Conservation (phyloP, 805 yeast species). For the Hanseniaspora singularis region DNA sequence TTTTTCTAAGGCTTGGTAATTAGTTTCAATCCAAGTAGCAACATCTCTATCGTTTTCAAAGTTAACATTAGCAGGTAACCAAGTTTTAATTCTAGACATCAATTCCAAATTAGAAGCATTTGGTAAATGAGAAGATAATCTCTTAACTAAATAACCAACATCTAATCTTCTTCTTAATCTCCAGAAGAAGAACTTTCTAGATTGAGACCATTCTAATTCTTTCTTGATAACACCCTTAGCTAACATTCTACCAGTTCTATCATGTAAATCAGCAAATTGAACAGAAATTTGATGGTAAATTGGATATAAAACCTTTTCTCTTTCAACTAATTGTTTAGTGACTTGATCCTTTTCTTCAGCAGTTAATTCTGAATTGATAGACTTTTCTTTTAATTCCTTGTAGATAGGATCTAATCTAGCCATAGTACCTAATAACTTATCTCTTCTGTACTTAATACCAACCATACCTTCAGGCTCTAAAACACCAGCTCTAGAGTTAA, state of each 20-base stretch:
- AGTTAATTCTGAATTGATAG: slow-evolving; percentile 41
- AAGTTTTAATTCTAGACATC: slow-evolving; percentile 74
- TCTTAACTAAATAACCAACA: slow-evolving; percentile 75
- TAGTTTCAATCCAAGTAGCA: slow-evolving; percentile 74
- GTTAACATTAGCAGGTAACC: slow-evolving; percentile 65
- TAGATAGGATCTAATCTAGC: slow-evolving; percentile 72
- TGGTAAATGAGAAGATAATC: slow-evolving; percentile 53
- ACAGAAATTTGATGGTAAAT: slow-evolving; percentile 84
- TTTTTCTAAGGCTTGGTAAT: slow-evolving; percentile 50
- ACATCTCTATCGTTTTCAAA: slow-evolving; percentile 64
- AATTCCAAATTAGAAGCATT: slow-evolving; percentile 61
- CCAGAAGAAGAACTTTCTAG: slow-evolving; percentile 98
- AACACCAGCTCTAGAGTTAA: slow-evolving; percentile 92
- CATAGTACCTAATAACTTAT: slow-evolving; percentile 83
- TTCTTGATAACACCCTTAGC: slow-evolving; percentile 84
- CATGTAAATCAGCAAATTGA: slow-evolving; percentile 96
- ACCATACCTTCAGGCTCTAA: slow-evolving; percentile 99
- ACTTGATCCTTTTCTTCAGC: slow-evolving; percentile 56
- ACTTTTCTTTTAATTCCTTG: slow-evolving; percentile 50
- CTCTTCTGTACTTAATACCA: slow-evolving; percentile 93
- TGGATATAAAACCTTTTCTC: slow-evolving; percentile 74
- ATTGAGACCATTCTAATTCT: slow-evolving; percentile 71
- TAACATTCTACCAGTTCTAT: slow-evolving; percentile 93
- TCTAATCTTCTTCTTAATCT: slow-evolving; percentile 89
- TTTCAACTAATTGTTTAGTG: slow-evolving; percentile 53